Conservation (phyloP, 2,329 filamentous ascomycete species). For the Didymella pinodella region DNA sequence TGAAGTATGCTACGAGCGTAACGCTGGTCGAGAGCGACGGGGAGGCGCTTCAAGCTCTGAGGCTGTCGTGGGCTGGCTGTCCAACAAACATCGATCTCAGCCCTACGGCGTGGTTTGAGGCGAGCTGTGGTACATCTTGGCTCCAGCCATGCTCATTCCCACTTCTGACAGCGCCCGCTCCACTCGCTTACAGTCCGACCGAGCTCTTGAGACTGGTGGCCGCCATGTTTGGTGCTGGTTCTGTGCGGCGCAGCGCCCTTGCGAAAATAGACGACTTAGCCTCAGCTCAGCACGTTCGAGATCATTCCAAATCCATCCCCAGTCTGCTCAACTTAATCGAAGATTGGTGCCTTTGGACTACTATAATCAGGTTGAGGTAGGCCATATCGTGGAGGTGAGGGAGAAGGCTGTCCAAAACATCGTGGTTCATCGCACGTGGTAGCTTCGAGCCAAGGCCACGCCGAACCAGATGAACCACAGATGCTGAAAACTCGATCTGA, state of each 20-base stretch:
- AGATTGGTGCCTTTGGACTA: background rate
- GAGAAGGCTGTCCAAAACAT: background rate
- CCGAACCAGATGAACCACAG: background rate
- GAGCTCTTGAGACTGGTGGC: background rate
- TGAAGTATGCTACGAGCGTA: background rate
- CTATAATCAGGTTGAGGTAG: background rate
- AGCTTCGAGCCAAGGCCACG: background rate
- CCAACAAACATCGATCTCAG: slow-evolving; percentile 1
- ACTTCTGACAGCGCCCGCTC: background rate
- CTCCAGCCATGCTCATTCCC: slow-evolving; percentile 1
- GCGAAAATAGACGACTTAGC: slow-evolving; percentile 11
- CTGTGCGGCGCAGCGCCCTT: slow-evolving; percentile 8
- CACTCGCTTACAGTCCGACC: background rate
- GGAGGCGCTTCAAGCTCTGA: slow-evolving; percentile 6
- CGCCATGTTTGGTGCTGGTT: background rate
- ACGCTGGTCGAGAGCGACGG: slow-evolving; percentile 3
- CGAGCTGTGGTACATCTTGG: background rate
- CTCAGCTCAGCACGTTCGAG: slow-evolving; percentile 6
- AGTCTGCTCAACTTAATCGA: background rate
- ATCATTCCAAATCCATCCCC: background rate
- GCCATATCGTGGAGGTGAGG: background rate
- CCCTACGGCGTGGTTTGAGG: background rate
- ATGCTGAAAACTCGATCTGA: background rate
- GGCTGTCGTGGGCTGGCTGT: background rate
- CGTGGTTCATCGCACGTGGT: background rate